Evolutionary conservation across 2,329 filamentous ascomycete genomes (phyloP), one percentile per base, ranked within the genome.

Genomic region (Neonectria faginata): DNA sequence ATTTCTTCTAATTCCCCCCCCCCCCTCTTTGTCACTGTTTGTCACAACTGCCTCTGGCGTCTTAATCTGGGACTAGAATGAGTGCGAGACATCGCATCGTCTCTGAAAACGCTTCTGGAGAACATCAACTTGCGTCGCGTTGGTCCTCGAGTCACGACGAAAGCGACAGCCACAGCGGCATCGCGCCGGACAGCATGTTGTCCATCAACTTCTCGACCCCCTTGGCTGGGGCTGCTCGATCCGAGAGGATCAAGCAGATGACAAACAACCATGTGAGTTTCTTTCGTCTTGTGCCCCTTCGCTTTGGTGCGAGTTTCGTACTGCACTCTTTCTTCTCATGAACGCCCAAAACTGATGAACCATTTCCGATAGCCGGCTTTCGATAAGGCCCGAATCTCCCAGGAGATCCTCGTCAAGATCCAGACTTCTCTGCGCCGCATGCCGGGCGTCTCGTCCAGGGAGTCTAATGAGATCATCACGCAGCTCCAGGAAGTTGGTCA

Each of bases 121-220:
- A 51, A 20, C 51, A 31, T 10, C 48, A 48, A n/a, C 55, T 25
- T 36, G 14, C 25, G 31, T 63, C 61, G 44, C 53, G 11, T 3
- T 60, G 56, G 55, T 60, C 51, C 10, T 51, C n/a, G 48, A 55
- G 44, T 18, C 36, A 36, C 31, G 51, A 45, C 10, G 36, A 36
- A 16, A 51, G n/a, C 45, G 29, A 56, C 22, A 33, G 1, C 10
- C 25, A 50, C n/a, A 7, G 3, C 18, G 42, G 11, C 20, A 33
- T 27, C 20, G 14, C n/a, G 11, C 22, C 45, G 6, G 57, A 52
- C 31, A 73, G 62, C 27, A 80, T 79, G 78, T 65, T 80, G 45
- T 78, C 78, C 12, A 76, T 81, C 57, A 77, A 80, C 71, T 81
- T 81, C 56, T 76, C 76, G n/a, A 76, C 78, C 25, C 79, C 79